These are phyloP conservation scores for Mrakia frigida DNA, from an alignment of 768 basidiomycete genomes.

Conservation along the genomic window DNA sequence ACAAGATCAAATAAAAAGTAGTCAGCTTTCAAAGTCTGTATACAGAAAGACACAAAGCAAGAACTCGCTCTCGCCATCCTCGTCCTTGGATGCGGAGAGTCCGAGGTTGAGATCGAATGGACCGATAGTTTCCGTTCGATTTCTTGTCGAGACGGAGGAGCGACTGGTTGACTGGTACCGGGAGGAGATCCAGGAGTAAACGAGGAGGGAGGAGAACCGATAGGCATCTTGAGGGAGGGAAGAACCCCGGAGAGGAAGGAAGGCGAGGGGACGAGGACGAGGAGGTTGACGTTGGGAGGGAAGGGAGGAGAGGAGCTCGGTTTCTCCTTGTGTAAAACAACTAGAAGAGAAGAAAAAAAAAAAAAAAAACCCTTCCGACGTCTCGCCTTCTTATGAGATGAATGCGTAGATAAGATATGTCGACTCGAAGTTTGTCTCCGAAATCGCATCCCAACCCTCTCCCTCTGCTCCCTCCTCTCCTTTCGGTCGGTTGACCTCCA, in stretches of 20 bases:
- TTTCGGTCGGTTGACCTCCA: background rate
- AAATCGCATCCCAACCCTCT: too few species aligned
- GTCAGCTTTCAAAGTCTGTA: background rate
- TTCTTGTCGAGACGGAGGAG: conserved; percentile 80
- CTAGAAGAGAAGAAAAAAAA: too few species aligned
- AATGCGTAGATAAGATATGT: too few species aligned
- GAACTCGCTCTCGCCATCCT: conserved; percentile 13
- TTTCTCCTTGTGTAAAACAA: too few species aligned
- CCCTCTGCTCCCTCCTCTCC: background rate
- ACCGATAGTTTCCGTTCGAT: conserved; percentile 65
- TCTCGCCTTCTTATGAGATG: too few species aligned
- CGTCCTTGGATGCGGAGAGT: background rate
- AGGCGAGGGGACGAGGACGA: background rate
- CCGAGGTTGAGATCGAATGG: conserved; percentile 28
- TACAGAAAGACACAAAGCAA: conserved; percentile 34
- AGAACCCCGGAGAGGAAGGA: too few species aligned
- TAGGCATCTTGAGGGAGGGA: too few species aligned
- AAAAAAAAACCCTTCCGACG: too few species aligned
- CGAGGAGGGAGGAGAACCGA: background rate
- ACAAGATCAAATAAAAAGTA: background rate
- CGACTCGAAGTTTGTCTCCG: too few species aligned
- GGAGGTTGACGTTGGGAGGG: background rate
- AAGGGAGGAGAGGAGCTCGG: too few species aligned
- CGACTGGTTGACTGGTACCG: conserved; percentile 38
- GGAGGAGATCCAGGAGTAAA: background rate